Base-by-base conservation (phyloP, 352 stramenopile genomes). In the Phytopythium litorale region DNA sequence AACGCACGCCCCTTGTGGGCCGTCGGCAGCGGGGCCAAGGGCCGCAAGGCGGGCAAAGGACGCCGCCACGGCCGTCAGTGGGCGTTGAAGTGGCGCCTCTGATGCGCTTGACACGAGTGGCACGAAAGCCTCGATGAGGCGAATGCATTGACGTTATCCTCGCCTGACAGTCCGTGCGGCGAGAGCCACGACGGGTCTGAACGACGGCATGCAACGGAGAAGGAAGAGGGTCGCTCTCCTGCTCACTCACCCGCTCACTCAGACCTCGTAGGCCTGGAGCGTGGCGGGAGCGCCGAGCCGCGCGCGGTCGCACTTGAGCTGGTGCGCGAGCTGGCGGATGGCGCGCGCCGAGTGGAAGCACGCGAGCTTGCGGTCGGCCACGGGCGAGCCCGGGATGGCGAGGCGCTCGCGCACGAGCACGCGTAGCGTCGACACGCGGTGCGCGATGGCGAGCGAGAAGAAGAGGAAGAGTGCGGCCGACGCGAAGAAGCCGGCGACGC, bases 221-320 rank as follows among this genome's bases (percentile, higher is more conserved):
- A 40, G 28, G 28, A 30, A 30, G 28, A 30, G 4, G 28, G 28
- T 30, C 28, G 28, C 28, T 30, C 28, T 4, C 28, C 28, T 30
- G n/a, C 28, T 30, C 28, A 30, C 28, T 30, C 28, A 4, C 28
- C 4, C 28, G 35, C 48, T 54, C 16, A 6, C 23, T 70, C 68
- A 78, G 19, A 78, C 71, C 35, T 78, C 64, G 50, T 75, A 78
- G 30, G 71, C 71, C 23, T 75, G 71, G 19, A 78, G 71, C 43
- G 65, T 78, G 2, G 71, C 62, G 16, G 71, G 67, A 1, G 71
- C 67, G 33, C 65, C 65, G 18, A 68, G 71, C 49, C 75, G 64
- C 23, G 71, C 60, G 43, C 74, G 71, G 60, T 79, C 68, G 46
- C 72, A 79, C 61, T 79, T 72, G 35, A 79, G 66, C 55, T 79